Conservation (phyloP, 257 asterid species). For the Euphrasia confusa region DNA sequence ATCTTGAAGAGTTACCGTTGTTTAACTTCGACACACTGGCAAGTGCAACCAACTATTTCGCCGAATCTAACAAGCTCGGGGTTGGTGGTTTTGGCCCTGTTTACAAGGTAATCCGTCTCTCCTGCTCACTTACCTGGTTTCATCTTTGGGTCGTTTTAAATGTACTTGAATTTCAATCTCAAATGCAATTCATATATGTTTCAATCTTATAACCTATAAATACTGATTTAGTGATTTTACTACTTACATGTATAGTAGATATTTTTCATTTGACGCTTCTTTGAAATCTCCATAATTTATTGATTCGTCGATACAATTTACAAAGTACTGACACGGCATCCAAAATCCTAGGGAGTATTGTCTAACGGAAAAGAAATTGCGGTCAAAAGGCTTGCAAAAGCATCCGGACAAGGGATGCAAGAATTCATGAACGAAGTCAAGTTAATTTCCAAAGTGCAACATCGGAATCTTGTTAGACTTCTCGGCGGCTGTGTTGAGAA, state of each 20-base stretch:
- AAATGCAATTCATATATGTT: no score
- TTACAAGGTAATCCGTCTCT: constrained; percentile 22
- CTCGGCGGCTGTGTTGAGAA: constrained; percentile 38
- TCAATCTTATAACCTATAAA: no score
- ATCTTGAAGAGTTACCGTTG: constrained; percentile 36
- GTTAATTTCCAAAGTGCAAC: constrained; percentile 48
- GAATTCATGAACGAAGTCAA: constrained; percentile 46
- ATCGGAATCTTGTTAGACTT: constrained; percentile 41
- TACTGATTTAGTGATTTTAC: no score
- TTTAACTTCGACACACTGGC: constrained; percentile 28
- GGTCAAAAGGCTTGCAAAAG: constrained; percentile 40
- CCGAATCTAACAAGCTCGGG: constrained; percentile 36
- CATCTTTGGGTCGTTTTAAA: neutral
- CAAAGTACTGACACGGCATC: neutral
- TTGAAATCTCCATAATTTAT: no score
- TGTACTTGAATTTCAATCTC: no score
- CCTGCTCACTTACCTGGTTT: neutral
- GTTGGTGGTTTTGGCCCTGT: constrained; percentile 46
- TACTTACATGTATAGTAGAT: no score
- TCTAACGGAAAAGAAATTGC: constrained; percentile 40
- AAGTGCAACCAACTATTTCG: constrained; percentile 33
- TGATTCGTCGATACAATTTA: neutral
- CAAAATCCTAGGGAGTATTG: constrained; percentile 31
- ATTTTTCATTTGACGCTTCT: no score
- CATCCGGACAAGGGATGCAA: constrained; percentile 39